Percentiles rank a stretch among this genome's conserved stretches.
These are phyloP conservation scores for Aspergillus costaricaensis DNA, from an alignment of 2,329 filamentous ascomycete genomes.

Conservation along the genomic window DNA sequence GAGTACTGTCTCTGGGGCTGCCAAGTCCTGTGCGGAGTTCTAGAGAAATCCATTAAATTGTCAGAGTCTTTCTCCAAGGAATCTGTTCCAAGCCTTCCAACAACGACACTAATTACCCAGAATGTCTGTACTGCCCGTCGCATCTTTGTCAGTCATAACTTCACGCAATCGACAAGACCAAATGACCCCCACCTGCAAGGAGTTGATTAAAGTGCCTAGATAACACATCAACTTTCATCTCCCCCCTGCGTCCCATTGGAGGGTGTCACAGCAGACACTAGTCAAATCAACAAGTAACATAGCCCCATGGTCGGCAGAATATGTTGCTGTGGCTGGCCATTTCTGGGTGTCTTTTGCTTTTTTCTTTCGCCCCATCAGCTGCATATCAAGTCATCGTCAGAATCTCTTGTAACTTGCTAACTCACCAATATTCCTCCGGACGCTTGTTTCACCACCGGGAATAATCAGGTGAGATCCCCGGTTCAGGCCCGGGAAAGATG, in stretches of 20 bases:
- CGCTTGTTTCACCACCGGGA: background rate
- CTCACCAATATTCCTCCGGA: too few relatives aligned
- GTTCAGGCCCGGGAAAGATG: background rate
- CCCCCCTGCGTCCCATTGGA: background rate
- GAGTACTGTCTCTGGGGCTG: too few relatives aligned
- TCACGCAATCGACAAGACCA: background rate
- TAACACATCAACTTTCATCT: background rate
- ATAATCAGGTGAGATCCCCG: background rate
- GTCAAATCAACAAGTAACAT: background rate
- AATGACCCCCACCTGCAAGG: conserved; percentile 4
- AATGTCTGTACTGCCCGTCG: background rate
- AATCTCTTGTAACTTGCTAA: background rate
- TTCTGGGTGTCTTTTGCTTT: background rate
- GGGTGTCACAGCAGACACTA: background rate
- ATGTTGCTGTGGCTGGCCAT: background rate
- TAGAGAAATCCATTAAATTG: too few relatives aligned
- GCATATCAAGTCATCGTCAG: conserved; percentile 1
- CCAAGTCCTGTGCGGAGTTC: too few relatives aligned
- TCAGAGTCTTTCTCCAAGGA: too few relatives aligned
- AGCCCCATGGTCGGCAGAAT: background rate
- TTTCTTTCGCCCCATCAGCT: background rate
- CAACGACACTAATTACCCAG: background rate
- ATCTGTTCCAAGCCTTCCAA: too few relatives aligned
- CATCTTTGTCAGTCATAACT: background rate
- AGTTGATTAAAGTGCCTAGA: conserved; percentile 1